Evolutionary conservation across 2,329 filamentous ascomycete species (phyloP), one percentile per base, ranked within the genome.

Genomic region (Xylariales sp.): DNA sequence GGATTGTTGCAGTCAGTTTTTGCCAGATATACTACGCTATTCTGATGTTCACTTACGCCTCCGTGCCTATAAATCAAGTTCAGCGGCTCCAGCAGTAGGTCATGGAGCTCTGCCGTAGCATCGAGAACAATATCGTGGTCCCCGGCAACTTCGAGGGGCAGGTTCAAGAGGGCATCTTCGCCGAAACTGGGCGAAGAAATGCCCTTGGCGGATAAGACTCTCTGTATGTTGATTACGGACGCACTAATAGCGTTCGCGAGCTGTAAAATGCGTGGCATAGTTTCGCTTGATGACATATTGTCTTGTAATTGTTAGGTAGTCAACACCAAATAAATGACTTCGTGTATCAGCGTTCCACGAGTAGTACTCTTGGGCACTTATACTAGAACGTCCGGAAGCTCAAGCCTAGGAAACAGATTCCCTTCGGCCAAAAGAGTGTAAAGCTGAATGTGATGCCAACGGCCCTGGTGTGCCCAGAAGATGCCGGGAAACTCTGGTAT

Each of bases 21-120:
- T 23, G 23, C 23, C 2, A 23, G 9, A 36, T 9, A 36, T 7
- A 9, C 3, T 7, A 9, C 3, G 34, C 34, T 36, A 36, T 36
- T 48, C 50, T 45, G 3, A 16, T 39, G 45, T 5, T 28, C 18
- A 54, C 59, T 55, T 43, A 72, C 65, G 8, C 16, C 63, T 2
- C 59, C 41, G 23, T 57, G 43, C 23, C 56, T 43, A 3, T 18
- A 34, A 8, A 70, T 49, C 3, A 70, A 16, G 1, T 9, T 34
- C 48, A 69, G 0, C 1, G 69, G 69, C 1, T 69, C 64, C 2
- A 67, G 18, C 0, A 71, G 67, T 7, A 72, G 6, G 10, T 72
- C 68, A 43, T 64, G 43, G 5, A 72, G 65, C 64, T 72, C 70
- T 10, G 63, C 52, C 1, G 68, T 56, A 3, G 70, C 70, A 46